phyloP scores from a whole-genome alignment of 2,329 filamentous ascomycete species.

The Diaporthe sp. region DNA sequence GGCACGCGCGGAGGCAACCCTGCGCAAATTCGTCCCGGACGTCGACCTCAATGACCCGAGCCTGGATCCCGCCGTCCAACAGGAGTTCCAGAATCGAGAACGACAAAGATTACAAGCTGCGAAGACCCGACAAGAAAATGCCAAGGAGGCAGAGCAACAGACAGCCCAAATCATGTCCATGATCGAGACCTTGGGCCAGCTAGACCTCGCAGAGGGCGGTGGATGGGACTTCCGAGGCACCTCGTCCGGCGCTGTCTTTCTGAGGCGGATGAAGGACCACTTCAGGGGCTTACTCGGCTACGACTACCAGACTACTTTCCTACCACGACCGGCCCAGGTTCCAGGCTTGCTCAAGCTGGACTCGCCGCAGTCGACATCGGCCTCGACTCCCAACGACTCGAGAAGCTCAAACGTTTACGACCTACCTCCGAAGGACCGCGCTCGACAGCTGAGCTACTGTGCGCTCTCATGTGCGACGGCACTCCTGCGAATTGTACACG shows the following conservation, averaged over 20 bases:
- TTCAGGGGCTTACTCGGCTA: slow-evolving; percentile 82
- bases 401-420: slow-evolving; percentile 70
- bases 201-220: slow-evolving; percentile 92
- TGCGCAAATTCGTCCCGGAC: slow-evolving; percentile 85
- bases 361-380: slow-evolving; percentile 72
- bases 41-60: slow-evolving; percentile 88
- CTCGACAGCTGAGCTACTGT: slow-evolving; percentile 67
- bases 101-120: slow-evolving; percentile 61
- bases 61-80: slow-evolving; percentile 82
- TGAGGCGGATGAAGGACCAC: slow-evolving; percentile 88
- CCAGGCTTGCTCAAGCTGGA: slow-evolving; percentile 72
- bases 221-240: slow-evolving; percentile 96
- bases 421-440: slow-evolving; percentile 75
- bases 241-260: slow-evolving; percentile 91
- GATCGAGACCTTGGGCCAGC: slow-evolving; percentile 91
- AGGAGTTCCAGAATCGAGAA: slow-evolving; percentile 73
- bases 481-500: slow-evolving; percentile 79
- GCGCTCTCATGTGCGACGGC: slow-evolving; percentile 70
- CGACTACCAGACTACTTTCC: slow-evolving; percentile 71
- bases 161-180: slow-evolving; percentile 90
- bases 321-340: slow-evolving; percentile 64
- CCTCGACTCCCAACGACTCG: slow-evolving; percentile 75
- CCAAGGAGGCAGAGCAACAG: slow-evolving; percentile 59
- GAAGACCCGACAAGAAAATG: slow-evolving; percentile 55
- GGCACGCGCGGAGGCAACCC: slow-evolving; percentile 84